Percentiles rank a stretch among this genome's conserved stretches.
Evolutionary conservation across 2,329 filamentous ascomycete species (phyloP).

Genomic region (Colletotrichum costaricense): DNA sequence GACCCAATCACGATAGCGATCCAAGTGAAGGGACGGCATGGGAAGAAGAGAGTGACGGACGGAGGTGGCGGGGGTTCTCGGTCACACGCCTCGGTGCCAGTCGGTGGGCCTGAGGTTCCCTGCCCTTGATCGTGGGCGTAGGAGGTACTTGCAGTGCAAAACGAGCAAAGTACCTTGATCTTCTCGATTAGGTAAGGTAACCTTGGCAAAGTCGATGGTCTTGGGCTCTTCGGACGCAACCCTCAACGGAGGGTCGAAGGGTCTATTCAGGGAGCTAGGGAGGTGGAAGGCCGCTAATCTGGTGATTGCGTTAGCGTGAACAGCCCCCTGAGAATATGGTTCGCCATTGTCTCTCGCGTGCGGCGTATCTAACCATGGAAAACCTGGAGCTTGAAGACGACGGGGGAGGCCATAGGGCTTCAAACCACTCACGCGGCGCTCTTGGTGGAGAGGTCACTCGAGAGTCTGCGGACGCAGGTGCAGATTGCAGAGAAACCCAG

Average conservation of each 20-base stretch:
- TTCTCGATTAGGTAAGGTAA: not conserved
- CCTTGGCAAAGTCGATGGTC: not conserved
- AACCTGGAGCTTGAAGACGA: not conserved
- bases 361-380: not conserved
- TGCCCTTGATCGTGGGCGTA: not conserved
- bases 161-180: not conserved
- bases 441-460: not conserved
- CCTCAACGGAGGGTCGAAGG: not conserved
- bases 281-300: constrained; percentile 1
- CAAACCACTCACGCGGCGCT: not conserved
- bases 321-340: constrained; percentile 7
- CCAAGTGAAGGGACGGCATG: not conserved
- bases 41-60: not conserved
- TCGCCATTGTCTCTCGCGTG: constrained; percentile 10
- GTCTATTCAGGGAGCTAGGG: constrained; percentile 7
- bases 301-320: constrained; percentile 27
- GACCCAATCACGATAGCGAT: not conserved
- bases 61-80: not conserved
- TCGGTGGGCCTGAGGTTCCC: not conserved
- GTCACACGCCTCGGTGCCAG: not conserved
- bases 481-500: constrained; percentile 11
- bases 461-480: constrained; percentile 12
- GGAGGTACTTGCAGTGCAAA: not conserved
- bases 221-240: not conserved
- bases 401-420: not conserved